A percentile compares a stretch with the other conserved stretches of the same genome.
phyloP scores from a whole-genome alignment of 441 rosid genomes.

The Aquilaria agallochum region DNA sequence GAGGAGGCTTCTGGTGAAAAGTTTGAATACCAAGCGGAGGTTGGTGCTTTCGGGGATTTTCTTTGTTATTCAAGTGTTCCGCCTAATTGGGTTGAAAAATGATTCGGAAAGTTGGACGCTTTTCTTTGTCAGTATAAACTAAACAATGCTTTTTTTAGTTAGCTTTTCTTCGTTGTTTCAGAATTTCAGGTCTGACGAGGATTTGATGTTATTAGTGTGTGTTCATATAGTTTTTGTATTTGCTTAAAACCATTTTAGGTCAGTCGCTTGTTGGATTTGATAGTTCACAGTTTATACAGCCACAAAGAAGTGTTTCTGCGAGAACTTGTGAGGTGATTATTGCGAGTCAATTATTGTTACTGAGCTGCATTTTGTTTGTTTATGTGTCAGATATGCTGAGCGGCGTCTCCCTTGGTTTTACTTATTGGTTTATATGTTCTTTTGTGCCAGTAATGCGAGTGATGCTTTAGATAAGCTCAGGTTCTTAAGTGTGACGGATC shows the following conservation, averaged over 20 bases:
- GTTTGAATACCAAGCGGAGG: constrained; percentile 99
- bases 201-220: not conserved
- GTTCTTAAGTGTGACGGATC: constrained; percentile 93
- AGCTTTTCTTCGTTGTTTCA: too few relatives aligned
- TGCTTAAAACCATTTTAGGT: constrained; percentile 49
- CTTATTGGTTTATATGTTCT: constrained; percentile 9
- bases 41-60: constrained; percentile 27
- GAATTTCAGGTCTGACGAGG: not conserved
- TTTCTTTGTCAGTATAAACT: not conserved
- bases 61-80: not conserved
- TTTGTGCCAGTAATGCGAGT: constrained; percentile 78
- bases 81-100: too few relatives aligned
- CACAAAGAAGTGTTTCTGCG: constrained; percentile 96
- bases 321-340: constrained; percentile 85
- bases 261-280: constrained; percentile 89
- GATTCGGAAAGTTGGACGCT: not conserved
- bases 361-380: not conserved
- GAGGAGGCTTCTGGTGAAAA: constrained; percentile 77
- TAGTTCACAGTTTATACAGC: constrained; percentile 97
- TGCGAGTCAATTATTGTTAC: not conserved
- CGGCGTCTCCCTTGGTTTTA: too few relatives aligned
- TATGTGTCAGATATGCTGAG: not conserved
- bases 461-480: constrained; percentile 98
- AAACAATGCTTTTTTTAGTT: too few relatives aligned
- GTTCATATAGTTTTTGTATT: constrained; percentile 1